Conservation (phyloP, 179 eudicot genomes). For the Heliamphora pulchella region DNA sequence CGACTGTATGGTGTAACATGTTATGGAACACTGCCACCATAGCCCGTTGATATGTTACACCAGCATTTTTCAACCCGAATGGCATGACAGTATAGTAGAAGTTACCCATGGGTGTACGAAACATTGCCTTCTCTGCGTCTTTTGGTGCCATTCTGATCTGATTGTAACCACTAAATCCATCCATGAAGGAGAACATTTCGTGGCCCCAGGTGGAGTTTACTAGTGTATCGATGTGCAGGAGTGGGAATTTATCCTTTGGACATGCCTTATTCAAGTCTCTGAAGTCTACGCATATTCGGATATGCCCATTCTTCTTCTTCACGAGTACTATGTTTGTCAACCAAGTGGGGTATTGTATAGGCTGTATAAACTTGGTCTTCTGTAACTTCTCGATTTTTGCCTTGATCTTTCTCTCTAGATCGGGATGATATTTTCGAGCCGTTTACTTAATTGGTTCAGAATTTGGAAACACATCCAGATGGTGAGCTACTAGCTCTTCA, state of each 20-base stretch:
- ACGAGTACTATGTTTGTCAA: background rate
- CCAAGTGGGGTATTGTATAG: too few species aligned
- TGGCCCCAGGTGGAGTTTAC: background rate
- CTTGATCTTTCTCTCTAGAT: background rate
- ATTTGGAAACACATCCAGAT: background rate
- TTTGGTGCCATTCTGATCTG: too few species aligned
- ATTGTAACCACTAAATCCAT: too few species aligned
- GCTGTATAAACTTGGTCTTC: background rate
- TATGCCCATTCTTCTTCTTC: background rate
- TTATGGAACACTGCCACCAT: too few species aligned
- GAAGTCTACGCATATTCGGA: background rate
- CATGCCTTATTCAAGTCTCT: background rate
- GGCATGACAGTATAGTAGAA: too few species aligned
- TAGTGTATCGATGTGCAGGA: background rate
- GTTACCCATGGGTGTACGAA: too few species aligned
- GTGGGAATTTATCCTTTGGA: background rate
- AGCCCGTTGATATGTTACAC: too few species aligned
- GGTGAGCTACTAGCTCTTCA: background rate
- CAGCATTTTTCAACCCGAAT: too few species aligned
- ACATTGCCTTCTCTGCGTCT: too few species aligned
- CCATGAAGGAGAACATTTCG: too few species aligned
- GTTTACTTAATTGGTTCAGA: background rate
- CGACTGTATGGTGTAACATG: too few species aligned
- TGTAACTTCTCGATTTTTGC: background rate
- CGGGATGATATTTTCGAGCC: background rate